These are phyloP conservation scores for Apium graveolens DNA, from an alignment of 129 eudicot species.

Conservation along the genomic window DNA sequence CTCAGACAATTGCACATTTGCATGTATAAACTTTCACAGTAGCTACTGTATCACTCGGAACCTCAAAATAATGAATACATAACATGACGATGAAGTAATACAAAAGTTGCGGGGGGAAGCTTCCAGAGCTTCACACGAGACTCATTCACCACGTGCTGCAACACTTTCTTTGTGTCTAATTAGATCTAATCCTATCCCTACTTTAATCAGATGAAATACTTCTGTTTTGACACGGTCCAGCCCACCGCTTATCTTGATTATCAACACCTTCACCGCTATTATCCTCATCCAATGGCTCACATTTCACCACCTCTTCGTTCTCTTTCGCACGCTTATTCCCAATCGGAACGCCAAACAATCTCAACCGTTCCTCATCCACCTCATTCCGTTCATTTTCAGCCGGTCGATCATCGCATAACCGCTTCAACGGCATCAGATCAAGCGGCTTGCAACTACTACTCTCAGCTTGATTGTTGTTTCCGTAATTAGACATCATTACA, in stretches of 20 bases:
- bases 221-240: slow-evolving; percentile 10
- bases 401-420: slow-evolving; percentile 27
- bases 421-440: slow-evolving; percentile 55
- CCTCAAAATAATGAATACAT: not conserved
- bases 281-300: slow-evolving; percentile 60
- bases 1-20: too few species aligned
- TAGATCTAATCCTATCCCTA: slow-evolving; percentile 14
- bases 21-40: not conserved
- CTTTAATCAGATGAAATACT: slow-evolving; percentile 5
- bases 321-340: slow-evolving; percentile 66
- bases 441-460: slow-evolving; percentile 35
- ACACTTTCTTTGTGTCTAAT: not conserved
- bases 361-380: slow-evolving; percentile 31
- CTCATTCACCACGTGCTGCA: slow-evolving; percentile 35
- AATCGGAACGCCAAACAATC: slow-evolving; percentile 67
- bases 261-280: slow-evolving; percentile 19
- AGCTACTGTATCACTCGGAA: not conserved
- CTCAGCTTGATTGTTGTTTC: slow-evolving; percentile 22
- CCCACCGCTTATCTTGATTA: slow-evolving; percentile 30
- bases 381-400: slow-evolving; percentile 3
- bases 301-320: slow-evolving; percentile 40
- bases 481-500: slow-evolving; percentile 52
- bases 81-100: not conserved
- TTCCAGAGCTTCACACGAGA: slow-evolving; percentile 22
- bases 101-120: slow-evolving; percentile 28